phyloP scores from a whole-genome alignment of 805 yeast species.

The Yarrowia sp. region DNA sequence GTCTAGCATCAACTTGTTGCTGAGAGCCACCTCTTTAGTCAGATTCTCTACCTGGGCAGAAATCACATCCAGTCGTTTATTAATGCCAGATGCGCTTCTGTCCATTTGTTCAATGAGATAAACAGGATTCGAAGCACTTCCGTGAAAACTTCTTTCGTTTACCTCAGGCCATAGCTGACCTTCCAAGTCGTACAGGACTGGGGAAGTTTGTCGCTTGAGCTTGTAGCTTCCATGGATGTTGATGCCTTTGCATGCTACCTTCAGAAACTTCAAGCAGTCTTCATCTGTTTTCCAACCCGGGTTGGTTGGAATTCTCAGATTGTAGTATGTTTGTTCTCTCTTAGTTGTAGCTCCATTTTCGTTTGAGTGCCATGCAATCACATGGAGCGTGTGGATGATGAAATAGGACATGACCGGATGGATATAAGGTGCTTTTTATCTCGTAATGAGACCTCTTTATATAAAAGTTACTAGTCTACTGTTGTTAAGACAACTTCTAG shows the following conservation, averaged over 20 bases:
- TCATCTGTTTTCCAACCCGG: neutral
- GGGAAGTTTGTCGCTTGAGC: neutral
- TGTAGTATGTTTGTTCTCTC: slow-evolving; percentile 1
- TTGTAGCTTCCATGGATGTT: neutral
- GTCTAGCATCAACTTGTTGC: neutral
- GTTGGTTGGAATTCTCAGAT: neutral
- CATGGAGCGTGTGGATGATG: neutral
- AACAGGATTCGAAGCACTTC: neutral
- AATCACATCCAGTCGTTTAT: neutral
- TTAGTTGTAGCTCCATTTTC: neutral
- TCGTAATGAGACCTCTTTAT: no score
- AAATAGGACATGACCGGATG: neutral
- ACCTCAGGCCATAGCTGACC: neutral
- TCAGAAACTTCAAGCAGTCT: neutral
- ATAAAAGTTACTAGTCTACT: no score
- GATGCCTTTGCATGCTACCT: neutral
- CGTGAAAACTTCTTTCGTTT: neutral
- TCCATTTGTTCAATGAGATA: neutral
- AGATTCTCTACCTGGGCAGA: neutral
- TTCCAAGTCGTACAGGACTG: neutral
- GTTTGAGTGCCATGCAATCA: neutral
- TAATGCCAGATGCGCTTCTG: neutral
- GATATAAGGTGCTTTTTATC: no score
- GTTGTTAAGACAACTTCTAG: neutral
- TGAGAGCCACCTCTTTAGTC: neutral